Percentiles rank a stretch among this genome's conserved stretches.
These are phyloP conservation scores for Leucogyrophana mollusca DNA, from an alignment of 768 basidiomycete species.

Conservation along the genomic window DNA sequence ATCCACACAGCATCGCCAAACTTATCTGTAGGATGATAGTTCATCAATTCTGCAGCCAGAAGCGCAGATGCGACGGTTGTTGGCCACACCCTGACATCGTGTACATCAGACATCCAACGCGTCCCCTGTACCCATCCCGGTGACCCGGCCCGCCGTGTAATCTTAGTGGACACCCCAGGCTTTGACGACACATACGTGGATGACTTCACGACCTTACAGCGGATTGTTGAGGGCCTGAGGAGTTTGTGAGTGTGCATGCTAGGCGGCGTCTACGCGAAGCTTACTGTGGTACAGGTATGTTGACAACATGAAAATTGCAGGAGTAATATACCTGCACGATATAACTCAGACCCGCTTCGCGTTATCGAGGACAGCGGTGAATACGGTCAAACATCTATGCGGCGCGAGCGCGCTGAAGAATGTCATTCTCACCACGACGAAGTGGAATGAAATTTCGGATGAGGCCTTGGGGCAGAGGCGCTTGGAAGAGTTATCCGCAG, in stretches of 20 bases:
- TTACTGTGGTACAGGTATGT: slow-evolving; percentile 17
- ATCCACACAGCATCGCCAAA: too few relatives aligned
- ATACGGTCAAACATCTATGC: slow-evolving; percentile 21
- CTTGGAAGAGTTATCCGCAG: slow-evolving; percentile 22
- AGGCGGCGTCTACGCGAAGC: too few relatives aligned
- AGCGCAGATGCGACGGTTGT: too few relatives aligned
- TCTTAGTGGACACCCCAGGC: slow-evolving; percentile 18
- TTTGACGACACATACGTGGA: slow-evolving; percentile 17
- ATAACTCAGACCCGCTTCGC: slow-evolving; percentile 30
- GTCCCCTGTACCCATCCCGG: too few relatives aligned
- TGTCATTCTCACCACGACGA: slow-evolving; percentile 31
- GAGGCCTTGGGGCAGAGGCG: slow-evolving; percentile 16
- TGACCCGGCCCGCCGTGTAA: too few relatives aligned
- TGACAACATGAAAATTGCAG: slow-evolving; percentile 20
- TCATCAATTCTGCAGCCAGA: too few relatives aligned
- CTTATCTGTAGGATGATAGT: too few relatives aligned
- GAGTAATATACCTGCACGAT: slow-evolving; percentile 32
- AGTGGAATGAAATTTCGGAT: slow-evolving; percentile 26
- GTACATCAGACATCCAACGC: too few relatives aligned
- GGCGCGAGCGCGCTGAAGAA: slow-evolving; percentile 24
- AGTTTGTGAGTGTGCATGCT: too few relatives aligned
- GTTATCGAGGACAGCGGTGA: slow-evolving; percentile 23
- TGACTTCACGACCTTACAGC: slow-evolving; percentile 12
- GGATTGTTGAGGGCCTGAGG: slow-evolving; percentile 1
- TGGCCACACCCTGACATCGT: too few relatives aligned